phyloP scores from a whole-genome alignment of 2,329 filamentous ascomycete genomes.

The Nigrograna mackinnonii region DNA sequence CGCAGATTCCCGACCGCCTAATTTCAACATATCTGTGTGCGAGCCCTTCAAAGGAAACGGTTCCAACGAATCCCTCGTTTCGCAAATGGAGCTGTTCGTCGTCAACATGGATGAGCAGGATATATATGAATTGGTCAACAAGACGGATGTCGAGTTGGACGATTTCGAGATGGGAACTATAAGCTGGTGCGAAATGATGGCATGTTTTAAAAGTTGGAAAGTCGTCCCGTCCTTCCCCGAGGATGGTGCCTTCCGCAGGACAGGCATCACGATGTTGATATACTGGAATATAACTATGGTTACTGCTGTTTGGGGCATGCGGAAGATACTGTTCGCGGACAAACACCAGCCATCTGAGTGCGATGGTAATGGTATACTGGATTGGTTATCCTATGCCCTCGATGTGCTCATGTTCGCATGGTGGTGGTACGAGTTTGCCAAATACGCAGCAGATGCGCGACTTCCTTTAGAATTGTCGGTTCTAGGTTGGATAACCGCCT shows the following conservation, averaged over 20 bases:
- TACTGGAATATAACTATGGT: too few species aligned
- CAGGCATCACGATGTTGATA: too few species aligned
- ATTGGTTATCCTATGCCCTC: neutral
- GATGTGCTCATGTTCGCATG: neutral
- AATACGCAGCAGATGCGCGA: neutral
- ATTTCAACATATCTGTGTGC: too few species aligned
- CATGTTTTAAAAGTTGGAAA: neutral
- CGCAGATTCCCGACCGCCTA: neutral
- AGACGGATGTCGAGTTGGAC: neutral
- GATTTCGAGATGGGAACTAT: neutral
- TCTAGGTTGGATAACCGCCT: neutral
- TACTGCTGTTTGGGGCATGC: too few species aligned
- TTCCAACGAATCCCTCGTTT: too few species aligned
- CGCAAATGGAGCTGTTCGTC: too few species aligned
- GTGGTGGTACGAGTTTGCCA: neutral
- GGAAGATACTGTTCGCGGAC: too few species aligned
- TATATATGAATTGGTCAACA: neutral
- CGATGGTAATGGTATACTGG: neutral
- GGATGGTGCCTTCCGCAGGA: neutral
- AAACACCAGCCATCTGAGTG: neutral
- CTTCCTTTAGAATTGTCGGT: neutral
- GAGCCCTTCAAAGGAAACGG: too few species aligned
- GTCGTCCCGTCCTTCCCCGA: neutral
- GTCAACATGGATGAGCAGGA: neutral
- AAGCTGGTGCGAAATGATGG: neutral